These are phyloP conservation scores for Daldinia childiae DNA, from an alignment of 495 filamentous ascomycete genomes.

Conservation along the genomic window DNA sequence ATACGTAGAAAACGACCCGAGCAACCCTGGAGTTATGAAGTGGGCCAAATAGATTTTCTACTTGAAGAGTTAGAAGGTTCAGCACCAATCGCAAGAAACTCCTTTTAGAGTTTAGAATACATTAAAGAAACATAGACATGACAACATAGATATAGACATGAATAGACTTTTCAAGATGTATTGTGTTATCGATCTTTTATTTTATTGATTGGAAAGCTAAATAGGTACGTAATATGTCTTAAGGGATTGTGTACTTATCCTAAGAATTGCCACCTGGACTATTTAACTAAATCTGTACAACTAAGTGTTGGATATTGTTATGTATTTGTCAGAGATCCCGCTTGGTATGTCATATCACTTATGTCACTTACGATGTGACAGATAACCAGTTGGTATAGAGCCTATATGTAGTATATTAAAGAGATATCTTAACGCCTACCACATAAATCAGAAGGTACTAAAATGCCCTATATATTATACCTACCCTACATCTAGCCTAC, in stretches of 20 bases:
- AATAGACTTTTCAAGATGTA: background rate
- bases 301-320: too few species aligned
- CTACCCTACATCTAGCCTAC: too few species aligned
- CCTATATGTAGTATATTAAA: too few species aligned
- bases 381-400: too few species aligned
- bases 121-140: background rate
- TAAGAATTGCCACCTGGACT: too few species aligned
- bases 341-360: too few species aligned
- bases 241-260: background rate
- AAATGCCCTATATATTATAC: too few species aligned
- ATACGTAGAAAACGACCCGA: constrained; percentile 40
- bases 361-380: too few species aligned
- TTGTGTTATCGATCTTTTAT: background rate
- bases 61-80: background rate
- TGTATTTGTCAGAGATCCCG: too few species aligned
- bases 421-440: too few species aligned
- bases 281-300: too few species aligned
- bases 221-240: constrained; percentile 21
- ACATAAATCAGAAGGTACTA: too few species aligned
- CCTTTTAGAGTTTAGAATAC: background rate
- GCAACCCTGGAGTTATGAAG: constrained; percentile 37
- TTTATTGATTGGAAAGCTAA: background rate
- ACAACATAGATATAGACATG: background rate
- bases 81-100: background rate
- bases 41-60: constrained; percentile 25